A percentile compares a stretch with the other conserved stretches of the same genome.
Evolutionary conservation across 352 stramenopile species (phyloP).

Genomic region (Hyphochytrium catenoides): DNA sequence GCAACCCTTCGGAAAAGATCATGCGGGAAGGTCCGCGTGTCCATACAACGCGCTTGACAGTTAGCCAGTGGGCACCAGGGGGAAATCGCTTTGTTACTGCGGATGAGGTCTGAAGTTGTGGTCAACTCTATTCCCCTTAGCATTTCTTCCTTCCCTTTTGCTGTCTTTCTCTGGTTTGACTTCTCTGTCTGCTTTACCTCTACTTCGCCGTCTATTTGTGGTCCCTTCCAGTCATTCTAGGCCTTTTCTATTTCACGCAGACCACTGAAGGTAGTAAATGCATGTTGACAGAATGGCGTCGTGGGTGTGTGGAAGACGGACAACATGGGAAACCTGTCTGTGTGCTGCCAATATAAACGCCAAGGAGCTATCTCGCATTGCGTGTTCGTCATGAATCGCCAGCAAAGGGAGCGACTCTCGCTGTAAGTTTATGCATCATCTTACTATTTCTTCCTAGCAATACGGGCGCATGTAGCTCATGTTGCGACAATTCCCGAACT

Average conservation of each 20-base stretch:
- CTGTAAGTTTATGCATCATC: slow-evolving; percentile 10
- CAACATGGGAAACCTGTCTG: slow-evolving; percentile 31
- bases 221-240: slow-evolving; percentile 5
- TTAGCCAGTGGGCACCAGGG: slow-evolving; percentile 56
- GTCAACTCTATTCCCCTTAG: slow-evolving; percentile 1
- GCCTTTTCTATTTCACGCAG: slow-evolving; percentile 6
- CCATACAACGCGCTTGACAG: slow-evolving; percentile 38
- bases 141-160: neutral
- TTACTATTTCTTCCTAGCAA: slow-evolving; percentile 2
- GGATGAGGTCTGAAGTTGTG: slow-evolving; percentile 18
- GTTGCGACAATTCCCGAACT: neutral
- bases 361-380: slow-evolving; percentile 61
- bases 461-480: slow-evolving; percentile 4
- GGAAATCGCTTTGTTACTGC: slow-evolving; percentile 66
- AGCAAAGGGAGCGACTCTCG: slow-evolving; percentile 18
- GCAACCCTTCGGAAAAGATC: slow-evolving; percentile 35
- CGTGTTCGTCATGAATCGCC: slow-evolving; percentile 37
- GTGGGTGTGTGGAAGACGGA: slow-evolving; percentile 65
- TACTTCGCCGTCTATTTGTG: slow-evolving; percentile 2
- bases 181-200: slow-evolving; percentile 1
- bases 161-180: slow-evolving; percentile 5
- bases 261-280: neutral
- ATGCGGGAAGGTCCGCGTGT: slow-evolving; percentile 48
- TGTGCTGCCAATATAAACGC: slow-evolving; percentile 53
- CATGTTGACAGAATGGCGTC: slow-evolving; percentile 20